Percentiles rank a stretch among this genome's conserved stretches.
Evolutionary conservation across 129 eudicot species (phyloP).

Genomic region (Deinandra increscens): DNA sequence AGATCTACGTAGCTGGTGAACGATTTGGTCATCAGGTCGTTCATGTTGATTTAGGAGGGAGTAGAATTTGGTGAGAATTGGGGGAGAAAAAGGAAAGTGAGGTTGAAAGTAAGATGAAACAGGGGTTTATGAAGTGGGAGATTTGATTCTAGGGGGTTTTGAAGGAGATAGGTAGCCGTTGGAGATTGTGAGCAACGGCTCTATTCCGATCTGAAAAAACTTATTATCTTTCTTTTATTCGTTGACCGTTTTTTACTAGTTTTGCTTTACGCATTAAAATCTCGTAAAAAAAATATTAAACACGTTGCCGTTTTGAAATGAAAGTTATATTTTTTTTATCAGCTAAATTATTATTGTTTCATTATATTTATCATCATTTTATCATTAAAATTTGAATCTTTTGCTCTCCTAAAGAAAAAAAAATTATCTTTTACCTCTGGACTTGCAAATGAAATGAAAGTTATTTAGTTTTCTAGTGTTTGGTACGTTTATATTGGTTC

Average conservation of each 20-base stretch:
- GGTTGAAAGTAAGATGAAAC: slow-evolving; percentile 13
- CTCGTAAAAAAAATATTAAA: too few relatives aligned
- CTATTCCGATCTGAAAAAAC: slow-evolving; percentile 5
- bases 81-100: slow-evolving; percentile 19
- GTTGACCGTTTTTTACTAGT: neutral
- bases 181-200: slow-evolving; percentile 27
- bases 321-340: too few relatives aligned
- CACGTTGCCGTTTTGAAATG: too few relatives aligned
- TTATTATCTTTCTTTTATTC: neutral
- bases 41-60: slow-evolving; percentile 47
- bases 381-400: too few relatives aligned
- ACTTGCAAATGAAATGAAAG: too few relatives aligned
- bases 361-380: too few relatives aligned
- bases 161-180: slow-evolving; percentile 34
- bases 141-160: slow-evolving; percentile 20
- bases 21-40: slow-evolving; percentile 82
- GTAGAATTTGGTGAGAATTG: slow-evolving; percentile 16
- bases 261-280: too few relatives aligned
- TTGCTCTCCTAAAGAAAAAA: too few relatives aligned
- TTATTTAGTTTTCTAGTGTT: too few relatives aligned
- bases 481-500: too few relatives aligned
- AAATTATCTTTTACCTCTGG: too few relatives aligned
- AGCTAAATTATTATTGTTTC: too few relatives aligned
- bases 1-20: slow-evolving; percentile 87
- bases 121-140: slow-evolving; percentile 16